Conservation (phyloP, 805 yeast species). For the Metschnikowia similis region DNA sequence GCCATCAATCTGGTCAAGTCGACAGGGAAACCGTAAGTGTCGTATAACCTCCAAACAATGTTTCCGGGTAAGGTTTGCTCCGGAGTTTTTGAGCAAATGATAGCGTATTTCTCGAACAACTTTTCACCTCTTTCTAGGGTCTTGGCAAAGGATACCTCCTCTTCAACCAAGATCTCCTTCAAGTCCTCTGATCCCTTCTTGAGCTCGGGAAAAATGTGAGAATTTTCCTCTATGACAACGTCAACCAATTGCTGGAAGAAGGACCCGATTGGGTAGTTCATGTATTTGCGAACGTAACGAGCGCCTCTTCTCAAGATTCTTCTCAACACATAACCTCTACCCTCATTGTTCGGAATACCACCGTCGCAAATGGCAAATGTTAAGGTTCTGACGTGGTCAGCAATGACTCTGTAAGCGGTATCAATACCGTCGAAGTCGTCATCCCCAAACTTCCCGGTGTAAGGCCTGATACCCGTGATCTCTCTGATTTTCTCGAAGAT, state of each 20-base stretch:
- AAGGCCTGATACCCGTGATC: constrained; percentile 88
- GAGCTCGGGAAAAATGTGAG: constrained; percentile 89
- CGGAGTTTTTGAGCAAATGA: constrained; percentile 69
- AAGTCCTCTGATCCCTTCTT: constrained; percentile 65
- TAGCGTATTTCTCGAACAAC: constrained; percentile 89
- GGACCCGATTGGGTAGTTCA: constrained; percentile 91
- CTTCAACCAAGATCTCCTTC: constrained; percentile 91
- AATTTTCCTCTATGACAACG: constrained; percentile 83
- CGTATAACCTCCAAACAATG: constrained; percentile 98
- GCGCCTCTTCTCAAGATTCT: constrained; percentile 98
- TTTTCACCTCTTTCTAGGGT: constrained; percentile 98
- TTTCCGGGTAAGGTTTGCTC: constrained; percentile 79
- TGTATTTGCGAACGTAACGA: constrained; percentile 91
- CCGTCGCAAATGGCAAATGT: constrained; percentile 97
- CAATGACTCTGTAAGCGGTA: constrained; percentile 96
- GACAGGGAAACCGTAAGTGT: constrained; percentile 98
- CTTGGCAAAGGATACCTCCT: constrained; percentile 90
- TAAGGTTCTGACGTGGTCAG: constrained; percentile 97
- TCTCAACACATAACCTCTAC: constrained; percentile 97
- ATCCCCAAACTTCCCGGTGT: constrained; percentile 87
- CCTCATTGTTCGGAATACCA: constrained; percentile 98
- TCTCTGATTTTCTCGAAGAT: constrained; percentile 82
- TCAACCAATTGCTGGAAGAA: constrained; percentile 92
- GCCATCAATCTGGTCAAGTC: constrained; percentile 98
- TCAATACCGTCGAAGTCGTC: constrained; percentile 94